Evolutionary conservation across 257 asterid species (phyloP).

Genomic region (Thymus mandschuricus): DNA sequence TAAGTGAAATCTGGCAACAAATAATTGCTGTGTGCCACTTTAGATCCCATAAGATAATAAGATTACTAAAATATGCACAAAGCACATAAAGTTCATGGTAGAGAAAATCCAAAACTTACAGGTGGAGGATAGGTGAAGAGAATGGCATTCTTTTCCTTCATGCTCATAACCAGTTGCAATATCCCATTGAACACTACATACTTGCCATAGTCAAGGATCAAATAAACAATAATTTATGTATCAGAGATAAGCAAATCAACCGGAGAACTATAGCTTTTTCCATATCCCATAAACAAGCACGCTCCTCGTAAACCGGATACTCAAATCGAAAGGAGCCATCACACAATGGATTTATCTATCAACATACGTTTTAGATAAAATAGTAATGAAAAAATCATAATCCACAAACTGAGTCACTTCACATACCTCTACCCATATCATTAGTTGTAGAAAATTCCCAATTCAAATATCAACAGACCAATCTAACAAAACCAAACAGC

Average conservation of each 20-base stretch:
- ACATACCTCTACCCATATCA: background rate
- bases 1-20: background rate
- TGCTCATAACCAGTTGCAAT: conserved; percentile 62
- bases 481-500: conserved; percentile 4
- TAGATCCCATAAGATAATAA: conserved; percentile 2
- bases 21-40: conserved; percentile 14
- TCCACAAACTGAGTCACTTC: background rate
- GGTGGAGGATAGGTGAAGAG: conserved; percentile 85
- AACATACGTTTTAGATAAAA: background rate
- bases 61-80: background rate
- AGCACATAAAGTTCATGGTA: conserved; percentile 21
- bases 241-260: conserved; percentile 22
- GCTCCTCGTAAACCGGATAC: background rate
- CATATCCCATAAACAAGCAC: background rate
- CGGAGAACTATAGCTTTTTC: background rate
- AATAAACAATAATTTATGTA: conserved; percentile 28
- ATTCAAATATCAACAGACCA: conserved; percentile 6
- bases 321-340: conserved; percentile 7
- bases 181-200: conserved; percentile 80
- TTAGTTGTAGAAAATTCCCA: background rate
- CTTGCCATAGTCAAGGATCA: conserved; percentile 82
- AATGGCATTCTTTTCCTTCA: conserved; percentile 89
- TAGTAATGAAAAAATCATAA: background rate
- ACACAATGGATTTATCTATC: background rate
- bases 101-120: conserved; percentile 52